These are phyloP conservation scores for Pochonia chlamydosporia DNA, from an alignment of 2,329 filamentous ascomycete genomes.

Conservation along the genomic window DNA sequence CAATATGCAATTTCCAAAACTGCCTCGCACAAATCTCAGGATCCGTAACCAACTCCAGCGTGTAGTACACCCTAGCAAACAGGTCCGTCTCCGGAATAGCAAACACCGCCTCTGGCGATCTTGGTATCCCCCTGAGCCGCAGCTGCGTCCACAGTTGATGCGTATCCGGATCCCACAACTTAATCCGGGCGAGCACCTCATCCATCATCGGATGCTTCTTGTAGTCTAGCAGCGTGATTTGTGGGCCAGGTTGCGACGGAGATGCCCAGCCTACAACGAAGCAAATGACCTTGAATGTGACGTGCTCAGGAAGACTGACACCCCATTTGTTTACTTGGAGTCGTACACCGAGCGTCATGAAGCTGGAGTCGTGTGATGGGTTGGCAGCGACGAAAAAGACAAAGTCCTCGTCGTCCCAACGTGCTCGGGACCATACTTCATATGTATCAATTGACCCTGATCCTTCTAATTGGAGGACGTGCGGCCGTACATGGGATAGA, in stretches of 20 bases:
- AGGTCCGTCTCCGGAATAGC: too few species aligned
- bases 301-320: not conserved
- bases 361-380: not conserved
- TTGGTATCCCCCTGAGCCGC: not conserved
- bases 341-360: not conserved
- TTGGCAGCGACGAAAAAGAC: not conserved
- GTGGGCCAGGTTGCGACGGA: not conserved
- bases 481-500: not conserved
- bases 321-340: not conserved
- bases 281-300: not conserved
- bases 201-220: not conserved
- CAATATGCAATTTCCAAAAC: too few species aligned
- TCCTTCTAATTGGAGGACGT: not conserved
- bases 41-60: too few species aligned
- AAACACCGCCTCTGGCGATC: not conserved
- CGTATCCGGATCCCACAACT: not conserved
- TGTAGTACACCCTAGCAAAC: too few species aligned
- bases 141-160: not conserved
- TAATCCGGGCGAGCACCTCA: not conserved
- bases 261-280: not conserved
- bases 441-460: not conserved
- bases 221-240: not conserved
- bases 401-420: slow-evolving; percentile 1
- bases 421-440: not conserved
- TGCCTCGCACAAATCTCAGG: too few species aligned